Conservation (phyloP, 352 stramenopile genomes). For the Phytophthora chlamydospora region DNA sequence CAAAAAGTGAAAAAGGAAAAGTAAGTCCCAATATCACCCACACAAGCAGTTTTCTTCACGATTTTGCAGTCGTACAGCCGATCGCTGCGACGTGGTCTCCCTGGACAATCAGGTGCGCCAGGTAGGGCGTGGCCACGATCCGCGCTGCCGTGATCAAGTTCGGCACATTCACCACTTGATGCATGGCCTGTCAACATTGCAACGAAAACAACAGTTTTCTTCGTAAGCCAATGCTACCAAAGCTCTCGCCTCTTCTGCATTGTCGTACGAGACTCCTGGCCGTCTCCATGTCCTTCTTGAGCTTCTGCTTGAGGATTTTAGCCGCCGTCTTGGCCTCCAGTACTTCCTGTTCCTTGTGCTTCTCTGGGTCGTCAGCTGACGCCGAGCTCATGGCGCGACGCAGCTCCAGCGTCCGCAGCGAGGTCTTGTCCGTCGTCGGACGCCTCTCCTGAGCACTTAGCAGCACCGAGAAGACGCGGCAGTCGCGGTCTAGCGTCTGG, state of each 20-base stretch:
- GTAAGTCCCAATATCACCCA: neutral
- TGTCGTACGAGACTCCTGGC: constrained; percentile 47
- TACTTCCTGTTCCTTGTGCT: constrained; percentile 11
- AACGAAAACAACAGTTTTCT: constrained; percentile 12
- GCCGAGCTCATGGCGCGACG: constrained; percentile 17
- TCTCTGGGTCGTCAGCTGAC: constrained; percentile 11
- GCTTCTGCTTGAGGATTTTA: constrained; percentile 49
- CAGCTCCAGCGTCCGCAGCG: constrained; percentile 2
- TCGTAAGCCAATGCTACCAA: neutral
- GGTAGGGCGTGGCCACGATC: constrained; percentile 79
- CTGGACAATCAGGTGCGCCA: constrained; percentile 76
- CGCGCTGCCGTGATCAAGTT: constrained; percentile 83
- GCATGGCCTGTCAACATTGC: constrained; percentile 44
- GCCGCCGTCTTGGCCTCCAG: constrained; percentile 37
- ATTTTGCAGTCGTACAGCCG: constrained; percentile 46
- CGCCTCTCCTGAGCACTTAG: neutral
- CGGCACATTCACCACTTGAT: constrained; percentile 78
- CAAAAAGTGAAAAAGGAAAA: constrained; percentile 7
- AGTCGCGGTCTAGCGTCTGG: neutral
- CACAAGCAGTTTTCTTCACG: neutral
- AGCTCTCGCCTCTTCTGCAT: neutral
- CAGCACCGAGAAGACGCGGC: constrained; percentile 21
- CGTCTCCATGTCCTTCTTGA: constrained; percentile 60
- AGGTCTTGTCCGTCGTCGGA: neutral
- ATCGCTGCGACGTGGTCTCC: constrained; percentile 71